phyloP scores from a whole-genome alignment of 2,329 filamentous ascomycete genomes.

The Colletotrichum sp. region DNA sequence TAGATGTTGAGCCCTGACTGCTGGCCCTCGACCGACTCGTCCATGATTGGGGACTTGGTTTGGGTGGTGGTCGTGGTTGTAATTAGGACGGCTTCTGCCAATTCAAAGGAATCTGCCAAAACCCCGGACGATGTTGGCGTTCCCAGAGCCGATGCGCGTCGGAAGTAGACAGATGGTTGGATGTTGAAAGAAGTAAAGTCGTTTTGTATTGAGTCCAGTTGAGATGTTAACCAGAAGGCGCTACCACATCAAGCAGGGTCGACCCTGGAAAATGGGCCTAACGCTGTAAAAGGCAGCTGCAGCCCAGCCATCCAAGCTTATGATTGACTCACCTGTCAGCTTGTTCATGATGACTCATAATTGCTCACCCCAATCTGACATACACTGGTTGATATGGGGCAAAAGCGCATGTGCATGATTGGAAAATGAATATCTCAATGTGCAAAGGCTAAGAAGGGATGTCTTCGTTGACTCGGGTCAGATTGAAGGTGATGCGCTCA shows the following conservation, averaged over 20 bases:
- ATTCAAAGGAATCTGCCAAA: background rate
- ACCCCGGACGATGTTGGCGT: background rate
- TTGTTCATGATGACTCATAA: background rate
- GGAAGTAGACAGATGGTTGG: background rate
- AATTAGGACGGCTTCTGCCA: background rate
- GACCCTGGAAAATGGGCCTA: background rate
- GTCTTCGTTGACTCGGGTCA: background rate
- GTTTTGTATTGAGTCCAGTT: background rate
- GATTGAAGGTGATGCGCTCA: background rate
- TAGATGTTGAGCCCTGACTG: conserved; percentile 46
- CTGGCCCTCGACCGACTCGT: conserved; percentile 42
- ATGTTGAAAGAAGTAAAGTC: background rate
- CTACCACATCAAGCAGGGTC: background rate
- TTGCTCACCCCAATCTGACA: background rate
- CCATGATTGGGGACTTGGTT: background rate
- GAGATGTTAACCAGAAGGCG: background rate
- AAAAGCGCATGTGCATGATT: background rate
- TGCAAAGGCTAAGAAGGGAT: background rate
- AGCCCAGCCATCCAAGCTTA: background rate
- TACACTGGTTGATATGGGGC: too few species aligned
- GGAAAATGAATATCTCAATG: background rate
- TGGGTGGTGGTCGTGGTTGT: background rate
- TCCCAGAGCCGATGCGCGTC: background rate
- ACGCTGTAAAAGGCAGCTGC: background rate
- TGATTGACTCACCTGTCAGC: background rate